Evolutionary conservation across 2,329 filamentous ascomycete genomes (phyloP).

Genomic region (Colletotrichum sp.): DNA sequence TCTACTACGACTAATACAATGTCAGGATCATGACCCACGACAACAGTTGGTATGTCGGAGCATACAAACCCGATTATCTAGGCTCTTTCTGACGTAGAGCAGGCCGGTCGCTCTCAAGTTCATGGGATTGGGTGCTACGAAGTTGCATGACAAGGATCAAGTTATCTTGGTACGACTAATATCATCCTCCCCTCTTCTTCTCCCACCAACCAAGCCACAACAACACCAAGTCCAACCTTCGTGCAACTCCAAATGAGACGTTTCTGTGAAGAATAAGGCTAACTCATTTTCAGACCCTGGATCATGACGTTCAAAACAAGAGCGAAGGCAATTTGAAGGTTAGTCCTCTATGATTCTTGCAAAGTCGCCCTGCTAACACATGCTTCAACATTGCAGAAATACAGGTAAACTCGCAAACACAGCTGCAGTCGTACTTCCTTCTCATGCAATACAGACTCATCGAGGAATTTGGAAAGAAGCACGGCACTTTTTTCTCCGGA

Average conservation of each 20-base stretch:
- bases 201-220: background rate
- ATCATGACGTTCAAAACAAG: constrained; percentile 90
- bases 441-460: constrained; percentile 84
- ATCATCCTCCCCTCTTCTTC: background rate
- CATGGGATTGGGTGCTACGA: constrained; percentile 52
- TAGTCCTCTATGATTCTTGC: rapidly evolving
- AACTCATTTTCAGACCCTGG: constrained; percentile 57
- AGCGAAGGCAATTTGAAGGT: constrained; percentile 64
- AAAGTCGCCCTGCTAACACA: background rate
- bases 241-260: rapidly evolving
- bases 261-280: background rate
- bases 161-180: constrained; percentile 64
- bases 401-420: background rate
- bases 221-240: background rate
- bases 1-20: constrained; percentile 40
- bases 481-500: constrained; percentile 77
- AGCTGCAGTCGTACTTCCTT: rapidly evolving
- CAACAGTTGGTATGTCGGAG: constrained; percentile 76
- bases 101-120: background rate
- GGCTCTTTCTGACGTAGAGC: background rate
- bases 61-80: background rate
- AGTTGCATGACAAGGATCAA: constrained; percentile 74
- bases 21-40: constrained; percentile 75
- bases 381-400: background rate
- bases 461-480: constrained; percentile 78